Conservation (phyloP, 2,329 filamentous ascomycete genomes). For the Penicillium sp. region DNA sequence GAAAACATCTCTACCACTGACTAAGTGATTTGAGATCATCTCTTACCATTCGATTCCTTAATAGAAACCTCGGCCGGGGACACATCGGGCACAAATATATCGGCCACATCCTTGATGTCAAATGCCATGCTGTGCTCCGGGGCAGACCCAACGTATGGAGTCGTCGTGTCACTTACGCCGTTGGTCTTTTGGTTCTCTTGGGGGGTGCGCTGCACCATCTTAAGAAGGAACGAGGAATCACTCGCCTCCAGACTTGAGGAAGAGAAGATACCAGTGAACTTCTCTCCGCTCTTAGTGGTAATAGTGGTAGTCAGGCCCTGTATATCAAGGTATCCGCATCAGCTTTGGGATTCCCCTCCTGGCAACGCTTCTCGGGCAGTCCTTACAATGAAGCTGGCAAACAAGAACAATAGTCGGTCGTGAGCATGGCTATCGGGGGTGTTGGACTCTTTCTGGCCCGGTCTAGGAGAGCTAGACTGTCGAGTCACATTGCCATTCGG, state of each 20-base stretch:
- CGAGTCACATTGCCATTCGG: conserved; percentile 59
- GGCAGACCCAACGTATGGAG: conserved; percentile 47
- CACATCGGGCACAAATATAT: conserved; percentile 59
- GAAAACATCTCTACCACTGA: neutral
- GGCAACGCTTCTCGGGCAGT: conserved; percentile 17
- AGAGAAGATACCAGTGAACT: conserved; percentile 64
- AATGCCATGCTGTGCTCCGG: conserved; percentile 61
- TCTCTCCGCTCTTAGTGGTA: conserved; percentile 63
- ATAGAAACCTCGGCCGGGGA: conserved; percentile 55
- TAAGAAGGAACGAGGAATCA: conserved; percentile 62
- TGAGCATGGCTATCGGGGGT: conserved; percentile 62
- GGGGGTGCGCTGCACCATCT: conserved; percentile 64
- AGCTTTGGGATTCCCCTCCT: conserved; percentile 19
- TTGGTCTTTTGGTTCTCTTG: conserved; percentile 45
- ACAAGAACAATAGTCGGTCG: conserved; percentile 62
- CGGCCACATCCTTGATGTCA: conserved; percentile 63
- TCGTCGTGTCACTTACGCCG: conserved; percentile 45
- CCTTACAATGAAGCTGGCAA: conserved; percentile 63
- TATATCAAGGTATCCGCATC: conserved; percentile 10
- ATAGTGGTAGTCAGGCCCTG: conserved; percentile 61
- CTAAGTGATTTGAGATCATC: neutral
- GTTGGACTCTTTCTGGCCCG: conserved; percentile 53
- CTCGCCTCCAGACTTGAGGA: conserved; percentile 56
- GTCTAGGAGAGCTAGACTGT: conserved; percentile 46
- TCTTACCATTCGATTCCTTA: conserved; percentile 62